Base-by-base conservation (phyloP, 345 rosid species). In the Noccaea bulbosa region DNA sequence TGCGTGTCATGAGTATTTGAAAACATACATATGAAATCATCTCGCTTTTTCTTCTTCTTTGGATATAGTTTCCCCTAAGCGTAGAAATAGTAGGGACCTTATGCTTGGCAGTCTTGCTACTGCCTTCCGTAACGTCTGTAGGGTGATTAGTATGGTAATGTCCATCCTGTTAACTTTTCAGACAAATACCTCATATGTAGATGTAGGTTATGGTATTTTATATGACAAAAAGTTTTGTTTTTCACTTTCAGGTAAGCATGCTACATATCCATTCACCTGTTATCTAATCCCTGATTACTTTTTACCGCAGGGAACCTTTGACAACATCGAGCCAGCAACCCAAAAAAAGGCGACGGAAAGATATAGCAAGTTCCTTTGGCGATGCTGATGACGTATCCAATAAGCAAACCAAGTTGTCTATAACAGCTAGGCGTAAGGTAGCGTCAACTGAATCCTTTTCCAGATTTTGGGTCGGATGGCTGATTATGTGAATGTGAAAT, bases 291-390 rank as follows among this genome's bases (percentile, higher is more conserved):
- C 24, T 11, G 10, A 30, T 48, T 80, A 45, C 11, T 39, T 49
- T 78, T 70, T 12, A 70, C 66, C 79, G 88, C 78, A 90, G 71
- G 54, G 90, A 86, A 73, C 78, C 92, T 64, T 27, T 83, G 11
- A 70, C 73, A 48, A 63, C 69, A 71, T 79, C 92, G 56, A 77
- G 68, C 70, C 86, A 84, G 76, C 93, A 88, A 71, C 84, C 80
- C 6, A 93, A 87, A 81, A 93, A 88, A 83, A 80, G 96, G 83
- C 78, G 86, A 79, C 83, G 90, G 73, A 93, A 81, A 81, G 97
- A 90, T 70, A 64, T 81, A 51, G 61, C 58, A 32, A 88, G 85
- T 72, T 73, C 82, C 46, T 66, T 38, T 48, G 72, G 77, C 46
- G 91, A 84, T 75, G 77, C 39, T 79, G 86, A 73, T 72, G 77